Conservation (phyloP, 2,329 filamentous ascomycete species). For the Colletotrichum lupini region DNA sequence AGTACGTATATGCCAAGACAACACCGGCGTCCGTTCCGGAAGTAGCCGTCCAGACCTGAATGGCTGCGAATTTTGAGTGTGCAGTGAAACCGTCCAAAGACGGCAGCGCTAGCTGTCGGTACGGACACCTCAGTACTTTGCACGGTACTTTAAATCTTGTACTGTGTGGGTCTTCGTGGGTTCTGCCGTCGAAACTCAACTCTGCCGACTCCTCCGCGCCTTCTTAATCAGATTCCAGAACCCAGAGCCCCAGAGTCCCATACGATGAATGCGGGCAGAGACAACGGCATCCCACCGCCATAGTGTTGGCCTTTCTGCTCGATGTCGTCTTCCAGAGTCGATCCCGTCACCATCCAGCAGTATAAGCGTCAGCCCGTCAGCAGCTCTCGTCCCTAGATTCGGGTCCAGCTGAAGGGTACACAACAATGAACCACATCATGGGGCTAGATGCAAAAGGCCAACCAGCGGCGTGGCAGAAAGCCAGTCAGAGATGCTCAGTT, state of each 20-base stretch:
- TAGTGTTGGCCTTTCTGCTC: background rate
- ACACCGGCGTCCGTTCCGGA: background rate
- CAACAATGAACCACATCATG: background rate
- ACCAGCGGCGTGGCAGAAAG: background rate
- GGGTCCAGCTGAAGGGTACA: background rate
- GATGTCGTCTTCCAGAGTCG: background rate
- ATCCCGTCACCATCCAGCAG: constrained; percentile 3
- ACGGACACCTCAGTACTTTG: background rate
- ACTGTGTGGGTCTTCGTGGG: background rate
- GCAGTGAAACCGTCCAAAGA: constrained; percentile 24
- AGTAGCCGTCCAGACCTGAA: background rate
- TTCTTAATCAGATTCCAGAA: constrained; percentile 13
- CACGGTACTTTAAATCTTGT: too few relatives aligned
- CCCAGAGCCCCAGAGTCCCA: background rate
- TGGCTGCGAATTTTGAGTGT: background rate
- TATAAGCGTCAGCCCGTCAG: constrained; percentile 6
- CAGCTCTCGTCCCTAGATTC: background rate
- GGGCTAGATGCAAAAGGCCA: background rate
- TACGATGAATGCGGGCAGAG: constrained; percentile 18
- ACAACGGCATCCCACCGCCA: background rate
- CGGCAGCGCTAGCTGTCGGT: constrained; percentile 3
- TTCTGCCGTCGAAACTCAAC: constrained; percentile 2
- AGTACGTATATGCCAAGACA: background rate
- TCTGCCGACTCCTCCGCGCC: constrained; percentile 8
- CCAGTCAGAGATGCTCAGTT: background rate